phyloP scores from a whole-genome alignment of 148 eudicot genomes.

The Rhododendron mucronatum region DNA sequence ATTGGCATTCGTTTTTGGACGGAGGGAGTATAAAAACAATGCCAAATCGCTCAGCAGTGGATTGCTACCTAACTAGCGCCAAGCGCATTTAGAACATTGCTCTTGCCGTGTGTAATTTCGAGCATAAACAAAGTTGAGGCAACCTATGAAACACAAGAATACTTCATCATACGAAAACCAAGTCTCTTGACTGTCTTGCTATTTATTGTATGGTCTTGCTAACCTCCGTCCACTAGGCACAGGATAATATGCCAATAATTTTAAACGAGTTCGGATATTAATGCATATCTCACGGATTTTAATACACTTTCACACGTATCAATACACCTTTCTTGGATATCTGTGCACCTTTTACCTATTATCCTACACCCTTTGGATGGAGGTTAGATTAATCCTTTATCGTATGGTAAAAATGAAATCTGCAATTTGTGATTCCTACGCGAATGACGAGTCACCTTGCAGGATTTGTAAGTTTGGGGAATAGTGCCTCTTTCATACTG shows the following conservation, averaged over 20 bases:
- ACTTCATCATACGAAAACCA: neutral
- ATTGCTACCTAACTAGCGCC: no score
- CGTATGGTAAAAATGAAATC: neutral
- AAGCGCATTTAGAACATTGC: neutral
- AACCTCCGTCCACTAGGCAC: no score
- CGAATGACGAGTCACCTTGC: neutral
- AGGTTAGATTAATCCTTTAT: neutral
- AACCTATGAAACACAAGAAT: neutral
- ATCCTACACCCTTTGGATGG: no score
- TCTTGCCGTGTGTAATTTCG: neutral
- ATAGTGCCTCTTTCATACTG: neutral
- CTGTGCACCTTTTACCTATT: no score
- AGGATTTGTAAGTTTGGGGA: neutral
- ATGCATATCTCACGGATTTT: no score
- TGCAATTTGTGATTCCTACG: neutral
- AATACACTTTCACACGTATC: no score
- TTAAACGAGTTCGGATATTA: no score
- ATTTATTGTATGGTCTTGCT: neutral
- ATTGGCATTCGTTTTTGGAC: no score
- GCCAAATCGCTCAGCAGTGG: no score
- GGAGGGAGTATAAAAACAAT: no score
- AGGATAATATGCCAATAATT: no score
- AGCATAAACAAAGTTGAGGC: neutral
- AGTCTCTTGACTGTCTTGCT: neutral
- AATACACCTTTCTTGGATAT: no score